Evolutionary conservation across 2,329 filamentous ascomycete genomes (phyloP), one percentile per base, ranked within the genome.

Genomic region (Exserohilum turcica): DNA sequence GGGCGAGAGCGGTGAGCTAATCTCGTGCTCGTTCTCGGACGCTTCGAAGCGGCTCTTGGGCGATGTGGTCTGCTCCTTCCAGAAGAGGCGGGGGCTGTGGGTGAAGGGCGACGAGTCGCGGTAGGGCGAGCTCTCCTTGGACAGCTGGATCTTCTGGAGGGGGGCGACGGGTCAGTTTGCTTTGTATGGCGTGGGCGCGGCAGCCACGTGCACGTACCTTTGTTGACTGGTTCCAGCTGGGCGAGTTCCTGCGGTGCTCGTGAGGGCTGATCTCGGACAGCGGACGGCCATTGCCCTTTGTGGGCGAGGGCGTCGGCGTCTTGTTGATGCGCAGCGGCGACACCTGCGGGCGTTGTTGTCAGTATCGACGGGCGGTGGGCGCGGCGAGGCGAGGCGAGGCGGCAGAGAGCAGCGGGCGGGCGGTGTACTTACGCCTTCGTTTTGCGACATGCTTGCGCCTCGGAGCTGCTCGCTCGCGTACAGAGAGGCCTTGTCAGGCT

Each of bases 181-280:
- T 40, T 45, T 43, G 50, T 37, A 35, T n/a, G n/a, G n/a, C n/a
- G 35, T n/a, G 27, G 51, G 56, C 52, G 54, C 54, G 59, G 59
- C 42, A 19, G 39, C 29, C 36, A 31, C 13, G 40, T 39, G 31
- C 18, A 50, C 46, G 49, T 81, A 92, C 89, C 84, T 89, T 91
- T 54, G 79, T 81, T 57, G 78, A 75, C 74, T 92, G 89, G 68
- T 89, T 92, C 85, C 88, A 96, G 79, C 89, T 95, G 47, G 92
- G 92, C 44, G 92, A 97, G 79, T 97, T 97, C 67, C 92, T 85
- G 72, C 93, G 86, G 75, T 86, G 88, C 77, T 92, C 91, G 58
- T 89, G 89, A 46, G 90, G 89, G 65, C 89, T 91, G 70, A 99
- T 86, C 79, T 99, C 94, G 57, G 91, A 90, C 61, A 99, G 83